These are phyloP conservation scores for Aureobasidium sp. DNA, from an alignment of 2,329 filamentous ascomycete species.

Conservation along the genomic window DNA sequence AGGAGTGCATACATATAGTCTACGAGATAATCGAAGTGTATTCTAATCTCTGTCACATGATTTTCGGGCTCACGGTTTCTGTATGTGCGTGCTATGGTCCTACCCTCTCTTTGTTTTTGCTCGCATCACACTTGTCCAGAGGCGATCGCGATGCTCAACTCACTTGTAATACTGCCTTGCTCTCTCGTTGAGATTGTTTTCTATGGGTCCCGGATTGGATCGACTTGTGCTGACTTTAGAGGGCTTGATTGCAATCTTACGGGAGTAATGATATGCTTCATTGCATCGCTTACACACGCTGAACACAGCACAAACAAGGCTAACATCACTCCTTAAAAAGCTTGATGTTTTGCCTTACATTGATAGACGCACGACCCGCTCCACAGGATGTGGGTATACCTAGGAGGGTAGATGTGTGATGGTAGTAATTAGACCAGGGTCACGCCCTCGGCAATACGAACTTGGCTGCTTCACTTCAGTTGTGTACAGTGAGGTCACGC, in stretches of 20 bases:
- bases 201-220: too few relatives aligned
- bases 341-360: too few relatives aligned
- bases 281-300: too few relatives aligned
- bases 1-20: constrained; percentile 22
- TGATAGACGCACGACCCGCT: too few relatives aligned
- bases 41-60: background rate
- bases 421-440: background rate
- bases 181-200: background rate
- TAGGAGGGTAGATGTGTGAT: background rate
- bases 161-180: background rate
- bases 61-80: background rate
- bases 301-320: too few relatives aligned
- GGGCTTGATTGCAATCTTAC: too few relatives aligned
- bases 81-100: background rate
- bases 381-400: too few relatives aligned
- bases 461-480: background rate
- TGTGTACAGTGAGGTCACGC: background rate
- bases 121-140: background rate
- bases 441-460: background rate
- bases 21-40: background rate
- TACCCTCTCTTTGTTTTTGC: background rate
- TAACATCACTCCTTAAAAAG: too few relatives aligned
- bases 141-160: background rate
- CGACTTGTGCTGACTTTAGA: too few relatives aligned
- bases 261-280: too few relatives aligned